Evolutionary conservation across 176 grass and related monocot genomes (phyloP), one percentile per base, ranked within the genome.

Genomic region (Rhynchospora breviuscula): DNA sequence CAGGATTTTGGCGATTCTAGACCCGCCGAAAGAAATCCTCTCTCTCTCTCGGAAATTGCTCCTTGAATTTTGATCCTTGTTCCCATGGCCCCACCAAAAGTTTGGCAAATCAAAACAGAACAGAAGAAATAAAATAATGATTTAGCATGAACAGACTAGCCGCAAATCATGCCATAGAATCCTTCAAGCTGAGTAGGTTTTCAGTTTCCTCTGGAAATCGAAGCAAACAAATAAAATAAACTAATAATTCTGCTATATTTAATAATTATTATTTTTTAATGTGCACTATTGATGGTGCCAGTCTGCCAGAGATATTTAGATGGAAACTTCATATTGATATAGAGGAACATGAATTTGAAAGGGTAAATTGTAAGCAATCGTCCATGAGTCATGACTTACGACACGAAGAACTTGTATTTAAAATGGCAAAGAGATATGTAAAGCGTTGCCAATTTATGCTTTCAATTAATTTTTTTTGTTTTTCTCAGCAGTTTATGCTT

Each of bases 161-260:
- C 69, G 69, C 69, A 73, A 73, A 73, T 73, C 48, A 73, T 73
- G 69, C 9, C 69, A 21, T 73, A 47, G 44, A 48, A 73, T 73
- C 17, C 44, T 73, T 21, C 19, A 40, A 72, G 68, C 68, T 48
- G 64, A 33, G 26, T 71, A 72, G 17, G 40, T 68, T 68, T 68
- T 8, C 15, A 11, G 65, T 40, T 68, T 68, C 33, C 12, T 68
- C 53, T 3, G 6, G 47, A 25, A 29, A 53, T 54, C 17, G 22
- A 10, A 69, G 13, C 35, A 79, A 57, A 79, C 17, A 54, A 8
- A 10, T 15, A 11, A 14, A 79, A 79, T 7, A 23, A 25, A 57
- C 8, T 13, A 79, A 35, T 21, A 58, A 59, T 17, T 59, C 11
- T 2, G 35, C 43, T 5, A 77, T 67, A 7, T 64, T 22, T 9